Percentiles rank a stretch among this genome's conserved stretches.
phyloP scores from a whole-genome alignment of 2,329 filamentous ascomycete species.

The Colletotrichum siamense region DNA sequence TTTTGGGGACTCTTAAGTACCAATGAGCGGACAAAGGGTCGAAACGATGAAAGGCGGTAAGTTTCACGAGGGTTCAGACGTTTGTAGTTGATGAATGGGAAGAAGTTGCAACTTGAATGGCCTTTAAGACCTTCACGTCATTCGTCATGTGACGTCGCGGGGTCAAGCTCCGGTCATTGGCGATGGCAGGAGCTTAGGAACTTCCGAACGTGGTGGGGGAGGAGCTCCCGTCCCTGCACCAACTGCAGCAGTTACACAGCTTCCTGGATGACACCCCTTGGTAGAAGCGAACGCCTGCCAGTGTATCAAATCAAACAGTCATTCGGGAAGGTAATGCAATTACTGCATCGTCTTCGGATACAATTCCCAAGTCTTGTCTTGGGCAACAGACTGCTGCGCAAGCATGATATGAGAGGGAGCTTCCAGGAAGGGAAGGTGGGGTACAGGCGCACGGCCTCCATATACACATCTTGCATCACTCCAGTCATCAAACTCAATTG shows the following conservation, averaged over 20 bases:
- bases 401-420: background rate
- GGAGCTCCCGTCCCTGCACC: background rate
- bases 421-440: background rate
- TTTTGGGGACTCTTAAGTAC: background rate
- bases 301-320: background rate
- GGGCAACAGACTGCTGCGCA: background rate
- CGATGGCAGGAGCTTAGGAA: background rate
- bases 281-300: rapidly evolving
- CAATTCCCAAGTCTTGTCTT: background rate
- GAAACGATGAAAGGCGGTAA: background rate
- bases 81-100: background rate
- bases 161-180: slow-evolving; percentile 7
- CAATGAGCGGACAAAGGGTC: background rate
- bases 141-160: slow-evolving; percentile 20
- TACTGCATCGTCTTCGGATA: background rate
- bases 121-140: slow-evolving; percentile 11
- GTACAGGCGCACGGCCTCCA: background rate
- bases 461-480: rapidly evolving
- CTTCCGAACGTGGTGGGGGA: background rate
- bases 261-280: background rate
- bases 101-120: background rate
- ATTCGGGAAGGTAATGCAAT: background rate
- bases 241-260: background rate
- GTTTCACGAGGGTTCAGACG: background rate
- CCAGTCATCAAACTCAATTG: background rate